A percentile compares a stretch with the other conserved stretches of the same genome.
These are phyloP conservation scores for Neurospora sp. DNA, from an alignment of 2,329 filamentous ascomycete species.

Conservation along the genomic window DNA sequence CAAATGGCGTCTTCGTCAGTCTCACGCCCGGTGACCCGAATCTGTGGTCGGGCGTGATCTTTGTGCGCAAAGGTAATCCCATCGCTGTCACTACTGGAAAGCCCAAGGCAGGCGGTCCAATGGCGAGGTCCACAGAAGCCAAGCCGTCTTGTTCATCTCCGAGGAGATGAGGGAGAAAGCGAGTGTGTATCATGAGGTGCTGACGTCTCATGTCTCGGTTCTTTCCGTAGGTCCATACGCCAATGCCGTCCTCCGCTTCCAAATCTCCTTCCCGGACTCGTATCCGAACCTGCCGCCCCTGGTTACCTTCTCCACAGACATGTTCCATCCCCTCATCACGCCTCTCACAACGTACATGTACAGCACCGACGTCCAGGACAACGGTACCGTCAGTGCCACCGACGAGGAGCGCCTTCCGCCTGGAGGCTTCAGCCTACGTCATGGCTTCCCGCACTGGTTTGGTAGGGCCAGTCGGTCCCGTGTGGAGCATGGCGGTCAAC, in stretches of 20 bases:
- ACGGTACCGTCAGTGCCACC: slow-evolving; percentile 70
- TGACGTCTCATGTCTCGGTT: slow-evolving; percentile 1
- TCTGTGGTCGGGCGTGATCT: slow-evolving; percentile 84
- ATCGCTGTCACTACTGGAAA: background rate
- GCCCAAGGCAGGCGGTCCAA: background rate
- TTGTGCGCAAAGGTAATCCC: slow-evolving; percentile 69
- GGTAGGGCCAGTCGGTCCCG: slow-evolving; percentile 31
- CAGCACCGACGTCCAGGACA: slow-evolving; percentile 64
- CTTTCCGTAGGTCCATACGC: slow-evolving; percentile 66
- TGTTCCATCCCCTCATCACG: slow-evolving; percentile 90
- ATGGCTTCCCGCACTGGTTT: slow-evolving; percentile 90
- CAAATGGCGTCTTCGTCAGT: slow-evolving; percentile 78
- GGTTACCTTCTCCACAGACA: slow-evolving; percentile 81
- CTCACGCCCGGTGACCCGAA: slow-evolving; percentile 72
- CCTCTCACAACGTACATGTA: slow-evolving; percentile 93
- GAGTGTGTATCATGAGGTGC: slow-evolving; percentile 11
- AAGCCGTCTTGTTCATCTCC: background rate
- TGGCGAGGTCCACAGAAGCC: background rate
- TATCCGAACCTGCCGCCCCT: slow-evolving; percentile 75
- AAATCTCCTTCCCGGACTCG: slow-evolving; percentile 72
- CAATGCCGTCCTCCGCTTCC: slow-evolving; percentile 72
- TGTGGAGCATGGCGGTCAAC: background rate
- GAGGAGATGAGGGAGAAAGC: slow-evolving; percentile 4
- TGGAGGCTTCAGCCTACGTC: slow-evolving; percentile 79
- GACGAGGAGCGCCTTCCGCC: slow-evolving; percentile 78